phyloP scores from a whole-genome alignment of 2,329 filamentous ascomycete genomes.

The Alternaria brassicae region DNA sequence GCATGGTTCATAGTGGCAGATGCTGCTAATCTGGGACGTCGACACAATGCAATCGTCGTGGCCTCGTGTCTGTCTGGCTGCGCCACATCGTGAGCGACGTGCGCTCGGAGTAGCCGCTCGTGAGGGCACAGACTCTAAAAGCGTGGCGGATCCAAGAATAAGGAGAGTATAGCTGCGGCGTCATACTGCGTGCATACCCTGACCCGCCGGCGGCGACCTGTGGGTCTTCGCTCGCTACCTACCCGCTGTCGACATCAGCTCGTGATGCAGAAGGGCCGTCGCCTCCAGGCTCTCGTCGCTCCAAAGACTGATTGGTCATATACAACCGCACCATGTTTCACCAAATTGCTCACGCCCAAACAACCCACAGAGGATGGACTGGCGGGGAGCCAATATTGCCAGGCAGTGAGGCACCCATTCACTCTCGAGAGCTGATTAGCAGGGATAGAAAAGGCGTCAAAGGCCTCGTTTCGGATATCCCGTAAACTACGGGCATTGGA shows the following conservation, averaged over 20 bases:
- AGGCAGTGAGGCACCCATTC: constrained; percentile 9
- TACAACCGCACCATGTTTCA: constrained; percentile 22
- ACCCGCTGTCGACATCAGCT: constrained; percentile 18
- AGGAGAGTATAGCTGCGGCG: constrained; percentile 17
- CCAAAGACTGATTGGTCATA: constrained; percentile 16
- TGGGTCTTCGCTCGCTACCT: constrained; percentile 15
- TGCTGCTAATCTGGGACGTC: constrained; percentile 7
- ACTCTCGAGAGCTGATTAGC: constrained; percentile 14
- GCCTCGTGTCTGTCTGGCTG: constrained; percentile 16
- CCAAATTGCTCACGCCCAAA: constrained; percentile 9
- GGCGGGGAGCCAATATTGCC: constrained; percentile 2
- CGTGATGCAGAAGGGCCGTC: constrained; percentile 14
- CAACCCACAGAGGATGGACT: constrained; percentile 12
- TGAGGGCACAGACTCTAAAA: constrained; percentile 2
- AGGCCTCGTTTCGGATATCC: constrained; percentile 22
- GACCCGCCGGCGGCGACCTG: constrained; percentile 10
- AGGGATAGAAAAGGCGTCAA: constrained; percentile 7
- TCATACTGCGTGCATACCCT: constrained; percentile 6
- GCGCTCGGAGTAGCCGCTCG: constrained; percentile 9
- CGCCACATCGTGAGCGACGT: constrained; percentile 27
- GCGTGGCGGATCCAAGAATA: constrained; percentile 17
- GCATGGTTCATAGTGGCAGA: neutral
- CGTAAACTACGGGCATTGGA: constrained; percentile 1
- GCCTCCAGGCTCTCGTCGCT: neutral
- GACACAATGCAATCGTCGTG: constrained; percentile 18